Base-by-base conservation (phyloP, 2,329 filamentous ascomycete genomes). In the Aspergillus jensenii region DNA sequence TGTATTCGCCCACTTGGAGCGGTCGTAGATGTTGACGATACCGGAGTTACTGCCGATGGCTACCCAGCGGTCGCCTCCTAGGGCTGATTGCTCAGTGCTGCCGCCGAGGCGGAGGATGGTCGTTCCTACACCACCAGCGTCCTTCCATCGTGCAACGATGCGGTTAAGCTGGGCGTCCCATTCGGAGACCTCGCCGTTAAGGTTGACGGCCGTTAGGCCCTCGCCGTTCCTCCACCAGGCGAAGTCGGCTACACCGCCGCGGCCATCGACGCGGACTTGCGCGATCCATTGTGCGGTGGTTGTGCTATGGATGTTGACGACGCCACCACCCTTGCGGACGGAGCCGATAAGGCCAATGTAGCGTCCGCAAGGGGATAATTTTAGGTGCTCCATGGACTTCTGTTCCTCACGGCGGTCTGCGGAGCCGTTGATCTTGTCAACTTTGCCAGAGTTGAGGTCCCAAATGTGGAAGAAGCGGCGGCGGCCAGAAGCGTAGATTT, bases 401-500 rank as follows among this genome's bases (percentile, higher is more conserved):
- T 97, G 93, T 74, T 96, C 91, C 55, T 90, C 83, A 64, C 87
- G 76, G 15, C 75, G 71, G 88, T 62, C 92, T 86, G 70, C 89
- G 84, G 59, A 95, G 79, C 71, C 89, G 82, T 65, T 87, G 45
- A 96, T 84, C 76, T 96, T 96, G 68, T 93, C 89, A 49, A 99
- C 87, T 12, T 82, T 80, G 44, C 95, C 95, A 0, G 89, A 88
- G 44, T 88, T 81, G 23, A 99, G 83, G 68, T 98, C 88, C 95
- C 95, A 99, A 64, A 89, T 87, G 76, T 98, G 95, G 76, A 98
- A 97, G 79, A 92, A 98, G 62, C 87, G 87, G 50, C 95, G 86
- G 37, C 93, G 88, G 39, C 93, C 93, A 17, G 92, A 90, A 59
- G 97, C 90, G 74, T 96, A 90, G 64, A 99, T 89, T 66, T 89